phyloP scores from a whole-genome alignment of 495 filamentous ascomycete genomes.

The Cairneyella variabilis region DNA sequence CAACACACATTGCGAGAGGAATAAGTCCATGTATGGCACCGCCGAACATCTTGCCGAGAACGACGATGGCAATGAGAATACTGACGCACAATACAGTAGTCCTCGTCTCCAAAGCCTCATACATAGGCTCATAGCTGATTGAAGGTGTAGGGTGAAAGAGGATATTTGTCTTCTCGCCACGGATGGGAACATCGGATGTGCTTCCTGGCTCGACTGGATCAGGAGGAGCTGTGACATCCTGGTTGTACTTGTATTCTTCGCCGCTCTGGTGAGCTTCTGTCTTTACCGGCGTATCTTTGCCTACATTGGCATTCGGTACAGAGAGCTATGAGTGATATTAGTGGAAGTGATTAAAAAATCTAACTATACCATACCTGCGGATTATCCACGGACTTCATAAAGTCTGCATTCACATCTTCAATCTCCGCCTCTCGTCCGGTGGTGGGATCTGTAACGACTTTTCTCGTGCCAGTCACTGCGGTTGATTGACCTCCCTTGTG shows the following conservation, averaged over 20 bases:
- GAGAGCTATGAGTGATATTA: conserved; percentile 53
- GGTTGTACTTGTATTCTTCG: conserved; percentile 73
- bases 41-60: conserved; percentile 76
- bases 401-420: conserved; percentile 69
- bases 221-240: conserved; percentile 88
- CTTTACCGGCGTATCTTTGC: conserved; percentile 56
- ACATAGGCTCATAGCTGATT: conserved; percentile 83
- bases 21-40: conserved; percentile 73
- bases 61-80: conserved; percentile 66
- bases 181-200: conserved; percentile 91
- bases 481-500: conserved; percentile 37
- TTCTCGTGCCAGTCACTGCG: conserved; percentile 43
- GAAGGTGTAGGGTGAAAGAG: conserved; percentile 93
- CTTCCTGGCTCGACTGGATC: conserved; percentile 74
- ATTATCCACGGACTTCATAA: conserved; percentile 67
- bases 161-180: conserved; percentile 92
- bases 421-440: conserved; percentile 85
- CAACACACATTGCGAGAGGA: conserved; percentile 62
- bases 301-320: conserved; percentile 86
- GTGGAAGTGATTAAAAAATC: not conserved
- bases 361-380: conserved; percentile 50
- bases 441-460: conserved; percentile 79
- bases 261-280: conserved; percentile 47
- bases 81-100: conserved; percentile 63
- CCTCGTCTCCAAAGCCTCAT: conserved; percentile 66